Base-by-base conservation (phyloP, 768 basidiomycete genomes). In the Strobilomyces dryophilus region DNA sequence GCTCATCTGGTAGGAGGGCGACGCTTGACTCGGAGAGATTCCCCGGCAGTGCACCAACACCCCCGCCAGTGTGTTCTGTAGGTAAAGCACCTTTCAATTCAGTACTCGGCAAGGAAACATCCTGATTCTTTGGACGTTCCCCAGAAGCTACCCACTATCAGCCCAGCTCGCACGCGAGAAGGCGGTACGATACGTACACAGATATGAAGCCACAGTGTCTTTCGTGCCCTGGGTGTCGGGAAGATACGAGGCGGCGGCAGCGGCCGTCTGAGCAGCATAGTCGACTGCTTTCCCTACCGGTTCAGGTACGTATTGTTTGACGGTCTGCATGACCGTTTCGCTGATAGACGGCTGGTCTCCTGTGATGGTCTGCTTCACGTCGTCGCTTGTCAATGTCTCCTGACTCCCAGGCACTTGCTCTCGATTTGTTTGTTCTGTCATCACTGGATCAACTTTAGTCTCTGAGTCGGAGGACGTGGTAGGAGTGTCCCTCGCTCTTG, bases 41-140 rank as follows among this genome's bases (percentile, higher is more conserved):
- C 12, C 80, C 81, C 0, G 80, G 79, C 14, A 82, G 72, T 0
- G 79, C 73, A 9, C 80, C 79, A 2, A 77, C 75, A 15, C 80
- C 75, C 14, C 80, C 82, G 7, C 63, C 68, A 0, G 56, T 57
- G 39, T 56, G 69, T 44, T 73, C 72, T 1, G 44, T 53, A 1
- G 76, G 70, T 24, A 59, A 63, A 24, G 66, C 60, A 0, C 73
- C 73, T 26, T 62, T 61, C 11, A 64, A 49, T 45, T 74, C 70
- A 17, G 61, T 56, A 18, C 74, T 73, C 2, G 75, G 74, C 40
- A 76, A 51, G 12, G 74, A 71, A 18, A 57, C 17, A n/a, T 41
- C 54, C 1, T 20, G 20, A 17, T 24, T 44, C 12, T 40, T 20
- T 39, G n/a, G 21, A 11, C 26, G 27, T 18, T 36, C 36, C 20